These are phyloP conservation scores for Xylariaceae sp. DNA, from an alignment of 2,329 filamentous ascomycete species.

Conservation along the genomic window DNA sequence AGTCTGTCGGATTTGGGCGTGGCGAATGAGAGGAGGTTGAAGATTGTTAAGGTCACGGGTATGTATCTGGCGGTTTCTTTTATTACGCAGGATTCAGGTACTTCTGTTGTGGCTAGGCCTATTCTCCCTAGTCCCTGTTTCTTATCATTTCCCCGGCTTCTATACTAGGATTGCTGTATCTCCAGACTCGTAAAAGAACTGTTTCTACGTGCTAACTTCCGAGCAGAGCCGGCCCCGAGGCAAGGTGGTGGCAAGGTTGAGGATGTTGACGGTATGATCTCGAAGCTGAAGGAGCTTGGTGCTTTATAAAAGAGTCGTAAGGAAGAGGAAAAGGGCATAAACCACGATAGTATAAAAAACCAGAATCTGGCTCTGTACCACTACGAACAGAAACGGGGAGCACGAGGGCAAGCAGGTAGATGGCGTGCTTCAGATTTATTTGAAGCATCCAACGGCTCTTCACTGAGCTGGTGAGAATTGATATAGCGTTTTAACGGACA, in stretches of 20 bases:
- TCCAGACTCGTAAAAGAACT: too few relatives aligned
- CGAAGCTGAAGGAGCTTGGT: constrained; percentile 94
- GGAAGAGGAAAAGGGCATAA: constrained; percentile 1
- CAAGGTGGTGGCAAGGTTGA: constrained; percentile 97
- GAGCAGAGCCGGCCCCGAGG: constrained; percentile 78
- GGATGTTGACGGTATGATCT: constrained; percentile 92
- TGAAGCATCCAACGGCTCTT: neutral
- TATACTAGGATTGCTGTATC: too few relatives aligned
- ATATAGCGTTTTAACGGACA: neutral
- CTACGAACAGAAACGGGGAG: constrained; percentile 2
- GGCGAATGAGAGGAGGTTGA: constrained; percentile 76
- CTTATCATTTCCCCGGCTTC: neutral
- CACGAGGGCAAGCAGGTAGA: neutral
- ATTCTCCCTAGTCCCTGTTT: neutral
- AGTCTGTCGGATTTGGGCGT: constrained; percentile 81
- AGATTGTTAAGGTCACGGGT: constrained; percentile 88
- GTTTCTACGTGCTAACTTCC: constrained; percentile 20
- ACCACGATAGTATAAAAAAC: constrained; percentile 1
- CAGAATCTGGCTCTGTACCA: constrained; percentile 11
- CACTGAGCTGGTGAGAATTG: neutral
- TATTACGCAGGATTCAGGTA: neutral
- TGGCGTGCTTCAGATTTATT: neutral
- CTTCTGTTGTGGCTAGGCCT: neutral
- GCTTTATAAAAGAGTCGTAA: constrained; percentile 67
- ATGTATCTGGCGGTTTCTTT: constrained; percentile 43